Evolutionary conservation across 192 early-diverging fungal genomes (phyloP).

Genomic region (Linnemannia exigua): DNA sequence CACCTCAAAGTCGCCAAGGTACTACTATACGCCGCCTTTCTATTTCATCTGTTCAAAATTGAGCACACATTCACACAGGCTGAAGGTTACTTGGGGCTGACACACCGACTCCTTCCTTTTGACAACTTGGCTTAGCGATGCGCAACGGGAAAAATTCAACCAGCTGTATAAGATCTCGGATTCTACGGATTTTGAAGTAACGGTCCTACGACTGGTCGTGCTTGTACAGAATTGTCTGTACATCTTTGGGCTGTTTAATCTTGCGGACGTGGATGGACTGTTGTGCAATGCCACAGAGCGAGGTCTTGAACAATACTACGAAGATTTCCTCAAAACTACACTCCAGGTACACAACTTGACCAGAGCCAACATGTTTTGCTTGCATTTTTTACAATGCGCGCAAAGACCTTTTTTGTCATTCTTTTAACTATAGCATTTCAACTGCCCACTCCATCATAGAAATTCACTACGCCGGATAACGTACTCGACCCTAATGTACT

Average conservation of each 20-base stretch:
- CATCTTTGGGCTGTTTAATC: constrained; percentile 58
- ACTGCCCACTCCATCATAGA: background rate
- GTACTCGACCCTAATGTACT: constrained; percentile 66
- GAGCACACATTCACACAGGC: background rate
- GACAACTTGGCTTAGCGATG: constrained; percentile 43
- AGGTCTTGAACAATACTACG: constrained; percentile 60
- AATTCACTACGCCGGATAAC: constrained; percentile 38
- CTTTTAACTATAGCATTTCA: background rate
- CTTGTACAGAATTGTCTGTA: constrained; percentile 61
- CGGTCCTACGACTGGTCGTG: constrained; percentile 61
- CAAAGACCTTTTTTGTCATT: background rate
- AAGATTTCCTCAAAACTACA: constrained; percentile 50
- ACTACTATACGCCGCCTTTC: background rate
- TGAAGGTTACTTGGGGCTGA: background rate
- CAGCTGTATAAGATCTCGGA: constrained; percentile 64
- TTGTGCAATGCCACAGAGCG: constrained; percentile 61
- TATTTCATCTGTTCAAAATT: background rate
- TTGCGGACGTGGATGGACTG: constrained; percentile 63
- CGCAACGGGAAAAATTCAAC: constrained; percentile 67
- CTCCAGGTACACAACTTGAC: constrained; percentile 30
- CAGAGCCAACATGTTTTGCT: background rate
- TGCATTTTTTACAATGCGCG: background rate
- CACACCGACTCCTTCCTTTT: background rate
- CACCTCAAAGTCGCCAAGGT: constrained; percentile 64
- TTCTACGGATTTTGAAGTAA: constrained; percentile 59